phyloP scores from a whole-genome alignment of 306 rosid species.

The Carpinus viminea region DNA sequence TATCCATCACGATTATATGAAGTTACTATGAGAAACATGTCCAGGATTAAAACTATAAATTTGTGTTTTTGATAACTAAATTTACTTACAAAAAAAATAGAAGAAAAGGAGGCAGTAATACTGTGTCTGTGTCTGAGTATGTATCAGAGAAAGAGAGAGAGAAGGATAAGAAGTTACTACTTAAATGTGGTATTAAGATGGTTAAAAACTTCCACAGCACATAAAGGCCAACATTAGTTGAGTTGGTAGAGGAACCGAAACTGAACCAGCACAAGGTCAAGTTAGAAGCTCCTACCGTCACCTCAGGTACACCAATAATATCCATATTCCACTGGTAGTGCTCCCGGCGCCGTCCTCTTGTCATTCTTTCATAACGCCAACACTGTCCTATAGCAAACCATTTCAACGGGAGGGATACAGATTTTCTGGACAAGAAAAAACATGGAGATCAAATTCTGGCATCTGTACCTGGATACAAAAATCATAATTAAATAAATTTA shows the following conservation, averaged over 20 bases:
- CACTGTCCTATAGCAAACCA: slow-evolving; percentile 99
- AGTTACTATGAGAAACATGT: too few relatives aligned
- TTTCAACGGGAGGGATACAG: slow-evolving; percentile 82
- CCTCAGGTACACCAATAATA: slow-evolving; percentile 86
- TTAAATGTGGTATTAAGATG: slow-evolving; percentile 10
- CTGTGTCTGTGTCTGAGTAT: not conserved
- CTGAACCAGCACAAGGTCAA: slow-evolving; percentile 13
- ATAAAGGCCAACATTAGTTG: slow-evolving; percentile 9
- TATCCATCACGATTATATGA: not conserved
- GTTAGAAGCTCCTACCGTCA: slow-evolving; percentile 57
- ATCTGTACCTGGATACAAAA: slow-evolving; percentile 44
- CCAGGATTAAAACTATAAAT: not conserved
- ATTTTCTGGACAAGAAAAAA: slow-evolving; percentile 70
- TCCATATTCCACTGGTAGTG: slow-evolving; percentile 99
- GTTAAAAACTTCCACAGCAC: slow-evolving; percentile 20
- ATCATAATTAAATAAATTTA: slow-evolving; percentile 24
- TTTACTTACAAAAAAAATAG: too few relatives aligned
- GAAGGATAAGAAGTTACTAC: not conserved
- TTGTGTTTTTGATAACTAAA: not conserved
- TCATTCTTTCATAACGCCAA: slow-evolving; percentile 99
- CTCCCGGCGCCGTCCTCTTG: slow-evolving; percentile 95
- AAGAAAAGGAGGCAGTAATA: not conserved
- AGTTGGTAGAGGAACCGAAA: slow-evolving; percentile 15
- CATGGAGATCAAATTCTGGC: slow-evolving; percentile 41
- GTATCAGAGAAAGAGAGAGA: too few relatives aligned